Evolutionary conservation across 202 grass and related monocot genomes (phyloP), one percentile per base, ranked within the genome.

Genomic region (Panicum virgatum): DNA sequence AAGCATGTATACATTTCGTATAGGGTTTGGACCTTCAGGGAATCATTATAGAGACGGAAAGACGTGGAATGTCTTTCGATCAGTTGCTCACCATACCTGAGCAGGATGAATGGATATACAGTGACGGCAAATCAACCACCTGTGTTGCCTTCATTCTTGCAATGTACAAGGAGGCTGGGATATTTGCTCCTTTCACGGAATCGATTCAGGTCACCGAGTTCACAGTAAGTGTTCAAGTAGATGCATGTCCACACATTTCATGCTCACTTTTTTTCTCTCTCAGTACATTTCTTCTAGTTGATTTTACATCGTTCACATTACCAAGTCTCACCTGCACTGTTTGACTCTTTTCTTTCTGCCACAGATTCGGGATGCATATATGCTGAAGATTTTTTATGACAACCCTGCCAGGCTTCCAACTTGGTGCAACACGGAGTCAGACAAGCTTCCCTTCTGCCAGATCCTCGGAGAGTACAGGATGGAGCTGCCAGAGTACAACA

Each of bases 61-160:
- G 63, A 30, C 92, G 89, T 5, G 96, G 96, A 30, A 98, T 98
- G 96, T 91, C 83, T 79, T 98, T 98, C 50, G 96, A 98, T 75
- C 96, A 98, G 54, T 88, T 98, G 80, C 90, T 98, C 62, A 90
- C 90, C 68, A 93, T 93, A 66, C 96, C 96, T 15, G 96, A 98
- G 72, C 89, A 95, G 91, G 96, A 98, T 42, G 96, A 98, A 82
- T 98, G 96, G 96, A 77, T 91, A 22, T 98, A 98, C 61, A 98
- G 92, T 83, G 96, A 98, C 85, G 96, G 96, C 19, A 95, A 98
- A 91, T 98, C 96, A 84, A 98, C 96, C 5, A 98, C 90, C 37
- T 96, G 92, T 75, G 96, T 98, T 62, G 89, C 92, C 44, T 96
- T 96, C 79, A 87, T 98, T 84, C 92, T 98, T 61, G 96, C 88